phyloP scores from a whole-genome alignment of 179 eudicot species.

The Spinacia oleracea region DNA sequence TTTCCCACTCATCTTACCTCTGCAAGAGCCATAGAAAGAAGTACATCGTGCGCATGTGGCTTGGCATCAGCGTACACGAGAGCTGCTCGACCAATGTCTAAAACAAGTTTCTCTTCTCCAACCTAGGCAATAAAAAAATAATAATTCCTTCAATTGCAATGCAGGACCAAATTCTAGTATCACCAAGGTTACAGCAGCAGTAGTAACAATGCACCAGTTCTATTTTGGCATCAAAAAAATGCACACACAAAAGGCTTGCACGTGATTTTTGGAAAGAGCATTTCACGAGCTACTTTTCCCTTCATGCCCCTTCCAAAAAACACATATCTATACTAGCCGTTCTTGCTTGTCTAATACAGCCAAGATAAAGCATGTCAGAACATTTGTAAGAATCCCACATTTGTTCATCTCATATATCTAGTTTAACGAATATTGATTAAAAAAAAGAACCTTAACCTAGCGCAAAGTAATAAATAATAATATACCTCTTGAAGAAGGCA shows the following conservation, averaged over 20 bases:
- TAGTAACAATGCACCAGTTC: not conserved
- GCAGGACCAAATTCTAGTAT: not conserved
- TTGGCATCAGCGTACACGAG: conserved; percentile 70
- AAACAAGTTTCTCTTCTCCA: conserved; percentile 92
- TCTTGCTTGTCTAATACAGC: not conserved
- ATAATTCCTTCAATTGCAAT: not conserved
- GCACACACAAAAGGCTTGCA: not conserved
- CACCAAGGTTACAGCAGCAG: conserved; percentile 5
- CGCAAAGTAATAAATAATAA: conserved; percentile 3
- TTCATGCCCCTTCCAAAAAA: not conserved
- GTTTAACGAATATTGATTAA: not conserved
- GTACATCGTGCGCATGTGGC: conserved; percentile 79
- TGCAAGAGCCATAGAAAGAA: conserved; percentile 94
- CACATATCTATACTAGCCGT: not conserved
- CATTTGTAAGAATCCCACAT: not conserved
- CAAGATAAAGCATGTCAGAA: not conserved
- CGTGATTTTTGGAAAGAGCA: not conserved
- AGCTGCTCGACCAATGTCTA: conserved; percentile 81
- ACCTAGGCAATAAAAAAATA: conserved; percentile 49
- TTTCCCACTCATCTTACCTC: conserved; percentile 67
- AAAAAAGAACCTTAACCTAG: not conserved
- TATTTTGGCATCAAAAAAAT: not conserved
- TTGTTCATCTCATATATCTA: not conserved
- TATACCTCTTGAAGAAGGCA: conserved; percentile 98
- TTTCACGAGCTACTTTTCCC: not conserved